These are phyloP conservation scores for Penicillium samsonianum DNA, from an alignment of 495 filamentous ascomycete species.

Conservation along the genomic window DNA sequence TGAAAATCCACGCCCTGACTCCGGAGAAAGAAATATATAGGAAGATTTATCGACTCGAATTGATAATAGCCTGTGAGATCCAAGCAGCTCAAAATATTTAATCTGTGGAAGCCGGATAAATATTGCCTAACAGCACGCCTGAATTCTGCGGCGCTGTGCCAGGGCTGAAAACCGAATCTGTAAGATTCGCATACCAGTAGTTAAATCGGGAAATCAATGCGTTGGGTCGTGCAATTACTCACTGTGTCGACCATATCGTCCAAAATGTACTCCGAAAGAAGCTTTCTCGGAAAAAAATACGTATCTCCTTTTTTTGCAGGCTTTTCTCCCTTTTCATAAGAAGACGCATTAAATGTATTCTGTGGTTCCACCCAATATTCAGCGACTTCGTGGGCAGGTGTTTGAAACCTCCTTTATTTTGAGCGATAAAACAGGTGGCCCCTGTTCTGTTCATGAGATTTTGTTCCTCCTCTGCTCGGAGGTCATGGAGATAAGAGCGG, in stretches of 20 bases:
- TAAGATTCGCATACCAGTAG: not conserved
- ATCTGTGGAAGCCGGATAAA: slow-evolving; percentile 24
- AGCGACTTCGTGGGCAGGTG: slow-evolving; percentile 1
- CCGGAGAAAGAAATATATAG: slow-evolving; percentile 40
- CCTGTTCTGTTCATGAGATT: no score
- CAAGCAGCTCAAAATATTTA: slow-evolving; percentile 29
- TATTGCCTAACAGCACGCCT: slow-evolving; percentile 31
- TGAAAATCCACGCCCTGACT: slow-evolving; percentile 37
- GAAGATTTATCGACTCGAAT: slow-evolving; percentile 42
- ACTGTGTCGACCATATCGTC: slow-evolving; percentile 20
- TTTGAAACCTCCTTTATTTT: not conserved
- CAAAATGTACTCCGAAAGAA: slow-evolving; percentile 22
- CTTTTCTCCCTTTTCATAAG: slow-evolving; percentile 15
- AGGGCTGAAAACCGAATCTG: slow-evolving; percentile 37
- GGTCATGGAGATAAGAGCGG: no score
- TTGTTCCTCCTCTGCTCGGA: no score
- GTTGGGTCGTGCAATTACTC: not conserved
- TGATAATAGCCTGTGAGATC: slow-evolving; percentile 40
- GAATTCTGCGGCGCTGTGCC: slow-evolving; percentile 41
- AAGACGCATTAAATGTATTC: slow-evolving; percentile 4
- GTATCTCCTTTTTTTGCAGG: slow-evolving; percentile 10
- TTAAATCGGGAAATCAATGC: not conserved
- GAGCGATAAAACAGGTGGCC: not conserved
- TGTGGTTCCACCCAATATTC: slow-evolving; percentile 6
- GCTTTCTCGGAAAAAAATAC: slow-evolving; percentile 5